A percentile compares a stretch with the other conserved stretches of the same genome.
Evolutionary conservation across 768 basidiomycete species (phyloP).

Genomic region (Floccularia luteovirens): DNA sequence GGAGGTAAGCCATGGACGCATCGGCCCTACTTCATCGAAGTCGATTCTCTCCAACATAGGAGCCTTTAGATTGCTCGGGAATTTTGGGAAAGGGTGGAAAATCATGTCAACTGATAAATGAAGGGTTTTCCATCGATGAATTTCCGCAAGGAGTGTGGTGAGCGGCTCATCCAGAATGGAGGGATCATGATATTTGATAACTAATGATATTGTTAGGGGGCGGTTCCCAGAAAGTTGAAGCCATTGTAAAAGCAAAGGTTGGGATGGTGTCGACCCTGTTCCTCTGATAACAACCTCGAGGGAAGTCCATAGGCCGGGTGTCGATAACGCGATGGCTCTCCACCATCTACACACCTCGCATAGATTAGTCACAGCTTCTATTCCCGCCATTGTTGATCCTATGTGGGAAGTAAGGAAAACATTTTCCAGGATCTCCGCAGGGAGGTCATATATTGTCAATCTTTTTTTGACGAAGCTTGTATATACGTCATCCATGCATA

Average conservation of each 20-base stretch:
- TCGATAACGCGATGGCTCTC: background rate
- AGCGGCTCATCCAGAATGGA: background rate
- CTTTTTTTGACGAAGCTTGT: too few species aligned
- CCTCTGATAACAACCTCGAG: background rate
- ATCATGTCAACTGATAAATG: background rate
- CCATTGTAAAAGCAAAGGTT: background rate
- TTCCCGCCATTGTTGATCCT: background rate
- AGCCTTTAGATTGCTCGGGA: background rate
- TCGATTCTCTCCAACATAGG: background rate
- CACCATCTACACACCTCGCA: background rate
- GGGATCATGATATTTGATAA: background rate
- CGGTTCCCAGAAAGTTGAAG: background rate
- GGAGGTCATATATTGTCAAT: too few species aligned
- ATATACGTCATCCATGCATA: too few species aligned
- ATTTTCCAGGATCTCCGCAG: background rate
- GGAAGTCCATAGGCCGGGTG: background rate
- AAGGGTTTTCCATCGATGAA: slow-evolving; percentile 1
- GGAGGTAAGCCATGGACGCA: background rate
- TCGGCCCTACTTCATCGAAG: background rate
- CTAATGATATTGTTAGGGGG: background rate
- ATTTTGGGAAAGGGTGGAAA: too few species aligned
- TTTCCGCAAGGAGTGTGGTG: background rate
- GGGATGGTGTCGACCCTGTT: background rate
- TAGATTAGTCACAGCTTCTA: background rate
- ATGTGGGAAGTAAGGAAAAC: background rate